Base-by-base conservation (phyloP, 345 rosid species). In the Acer campestre region DNA sequence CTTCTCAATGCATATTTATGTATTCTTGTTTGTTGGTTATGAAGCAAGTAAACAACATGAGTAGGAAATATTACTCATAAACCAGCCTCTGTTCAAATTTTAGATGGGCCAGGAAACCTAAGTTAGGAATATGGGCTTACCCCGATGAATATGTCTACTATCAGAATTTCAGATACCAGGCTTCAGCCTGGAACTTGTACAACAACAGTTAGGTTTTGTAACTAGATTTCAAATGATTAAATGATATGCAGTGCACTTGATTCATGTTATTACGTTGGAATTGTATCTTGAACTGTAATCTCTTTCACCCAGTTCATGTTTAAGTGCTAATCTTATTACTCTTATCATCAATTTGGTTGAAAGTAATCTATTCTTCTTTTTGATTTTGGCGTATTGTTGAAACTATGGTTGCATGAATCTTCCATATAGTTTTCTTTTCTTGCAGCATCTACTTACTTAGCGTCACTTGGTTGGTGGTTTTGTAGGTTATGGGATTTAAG, bases 401-500 rank as follows among this genome's bases (percentile, higher is more conserved):
- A 38, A n/a, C n/a, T 2, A 51, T 29, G 14, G 7, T 29, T 31
- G n/a, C 46, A 12, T 59, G 25, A 46, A 46, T 27, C n/a, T 49
- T 61, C 20, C 9, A 49, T 18, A 23, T 40, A 20, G 67, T 58
- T 22, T 17, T 38, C 1, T 35, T 35, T 35, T 73, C 44, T 18
- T 16, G 27, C 22, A 20, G 20, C 23, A 63, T 58, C 62, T 29
- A 14, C 25, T 55, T 56, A 7, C 20, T 25, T 46, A 25, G 23
- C 14, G 1, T n/a, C 7, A 0, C 66, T 65, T 68, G 23, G 29
- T 68, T 78, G 71, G 38, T 68, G 8, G 49, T 42, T 46, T 25
- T 80, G 61, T 78, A 85, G 88, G 75, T 79, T 85, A 48, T 85
- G 88, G 88, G 88, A 85, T 67, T 53, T 81, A 27, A 79, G 88